Conservation (phyloP, 2,329 filamentous ascomycete genomes). For the Trichoderma simmonsii region DNA sequence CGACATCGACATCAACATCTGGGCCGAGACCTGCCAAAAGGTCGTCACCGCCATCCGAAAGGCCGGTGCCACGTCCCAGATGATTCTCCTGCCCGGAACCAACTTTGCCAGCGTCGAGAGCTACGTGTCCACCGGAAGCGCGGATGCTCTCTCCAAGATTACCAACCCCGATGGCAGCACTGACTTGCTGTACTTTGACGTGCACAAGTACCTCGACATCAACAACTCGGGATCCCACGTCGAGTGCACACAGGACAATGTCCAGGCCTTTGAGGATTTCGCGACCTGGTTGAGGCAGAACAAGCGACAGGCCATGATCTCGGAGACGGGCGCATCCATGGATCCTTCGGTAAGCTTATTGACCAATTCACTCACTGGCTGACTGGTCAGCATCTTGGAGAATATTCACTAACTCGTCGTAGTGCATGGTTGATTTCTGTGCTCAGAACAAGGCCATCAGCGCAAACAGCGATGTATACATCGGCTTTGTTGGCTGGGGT, state of each 20-base stretch:
- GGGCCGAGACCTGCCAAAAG: slow-evolving; percentile 59
- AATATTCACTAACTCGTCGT: slow-evolving; percentile 2
- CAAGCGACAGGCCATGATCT: slow-evolving; percentile 48
- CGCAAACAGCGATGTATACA: slow-evolving; percentile 45
- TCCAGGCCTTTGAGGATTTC: slow-evolving; percentile 46
- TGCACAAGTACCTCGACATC: slow-evolving; percentile 60
- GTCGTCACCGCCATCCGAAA: slow-evolving; percentile 63
- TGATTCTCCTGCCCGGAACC: slow-evolving; percentile 59
- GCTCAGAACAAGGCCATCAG: slow-evolving; percentile 46
- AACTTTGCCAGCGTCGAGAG: slow-evolving; percentile 53
- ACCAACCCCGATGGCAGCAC: slow-evolving; percentile 58
- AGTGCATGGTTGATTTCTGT: slow-evolving; percentile 45
- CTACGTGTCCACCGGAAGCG: slow-evolving; percentile 49
- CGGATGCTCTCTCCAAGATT: slow-evolving; percentile 49
- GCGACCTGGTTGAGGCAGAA: slow-evolving; percentile 46
- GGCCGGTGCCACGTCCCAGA: slow-evolving; percentile 61
- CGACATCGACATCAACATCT: slow-evolving; percentile 53
- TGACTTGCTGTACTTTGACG: slow-evolving; percentile 54
- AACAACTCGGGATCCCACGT: slow-evolving; percentile 53
- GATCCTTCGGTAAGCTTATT: slow-evolving; percentile 35
- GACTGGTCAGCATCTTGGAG: neutral
- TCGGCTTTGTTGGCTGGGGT: slow-evolving; percentile 46
- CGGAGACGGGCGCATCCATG: slow-evolving; percentile 50
- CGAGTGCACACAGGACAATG: slow-evolving; percentile 53
- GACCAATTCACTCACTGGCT: neutral